Evolutionary conservation across 306 rosid genomes (phyloP).

Genomic region (Fagus sylvatica): DNA sequence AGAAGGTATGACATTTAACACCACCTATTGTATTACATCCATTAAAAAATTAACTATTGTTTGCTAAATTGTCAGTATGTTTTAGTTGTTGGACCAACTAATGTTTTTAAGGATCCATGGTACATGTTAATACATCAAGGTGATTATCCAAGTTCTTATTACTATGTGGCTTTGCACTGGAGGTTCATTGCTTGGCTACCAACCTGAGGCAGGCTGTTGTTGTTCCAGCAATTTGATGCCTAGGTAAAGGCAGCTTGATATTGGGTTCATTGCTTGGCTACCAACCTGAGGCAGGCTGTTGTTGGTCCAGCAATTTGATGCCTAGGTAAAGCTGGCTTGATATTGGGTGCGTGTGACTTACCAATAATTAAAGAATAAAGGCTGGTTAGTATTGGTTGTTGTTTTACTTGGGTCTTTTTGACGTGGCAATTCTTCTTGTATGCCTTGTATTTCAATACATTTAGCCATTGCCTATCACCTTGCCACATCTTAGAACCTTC

Average conservation of each 20-base stretch:
- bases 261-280: neutral
- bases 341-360: neutral
- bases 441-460: neutral
- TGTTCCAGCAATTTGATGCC: neutral
- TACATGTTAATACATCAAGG: neutral
- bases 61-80: neutral
- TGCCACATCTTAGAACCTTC: conserved; percentile 7
- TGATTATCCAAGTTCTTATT: neutral
- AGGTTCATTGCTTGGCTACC: neutral
- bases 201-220: neutral
- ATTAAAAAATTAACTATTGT: neutral
- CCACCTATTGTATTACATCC: neutral
- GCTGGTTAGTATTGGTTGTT: neutral
- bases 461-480: neutral
- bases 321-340: neutral
- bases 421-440: neutral
- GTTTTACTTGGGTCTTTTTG: neutral
- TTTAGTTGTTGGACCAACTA: neutral
- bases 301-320: neutral
- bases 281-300: neutral
- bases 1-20: neutral
- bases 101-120: neutral
- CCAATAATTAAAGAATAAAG: too few relatives aligned
- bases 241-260: neutral
- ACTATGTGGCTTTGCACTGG: neutral